Conservation (phyloP, 1,139 yeast species). For the Diutina sp. region DNA sequence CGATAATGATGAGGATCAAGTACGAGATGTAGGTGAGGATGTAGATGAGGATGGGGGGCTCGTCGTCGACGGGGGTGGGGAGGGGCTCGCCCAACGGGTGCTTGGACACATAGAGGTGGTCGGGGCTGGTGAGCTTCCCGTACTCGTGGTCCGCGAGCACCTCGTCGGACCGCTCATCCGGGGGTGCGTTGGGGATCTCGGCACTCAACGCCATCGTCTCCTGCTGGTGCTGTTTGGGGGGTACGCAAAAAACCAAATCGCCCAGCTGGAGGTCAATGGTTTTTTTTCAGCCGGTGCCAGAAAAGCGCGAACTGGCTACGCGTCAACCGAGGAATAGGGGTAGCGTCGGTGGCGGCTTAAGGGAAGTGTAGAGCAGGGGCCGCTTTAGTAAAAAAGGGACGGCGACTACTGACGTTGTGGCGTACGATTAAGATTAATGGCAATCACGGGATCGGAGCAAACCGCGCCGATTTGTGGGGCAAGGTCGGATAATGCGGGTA, state of each 20-base stretch:
- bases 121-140: constrained; percentile 46
- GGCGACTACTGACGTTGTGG: too few species aligned
- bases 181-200: constrained; percentile 37
- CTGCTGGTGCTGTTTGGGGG: neutral
- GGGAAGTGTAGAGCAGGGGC: too few species aligned
- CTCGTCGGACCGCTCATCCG: constrained; percentile 30
- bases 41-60: constrained; percentile 74
- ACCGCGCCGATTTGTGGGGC: too few species aligned
- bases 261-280: neutral
- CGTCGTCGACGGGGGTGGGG: constrained; percentile 56
- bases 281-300: neutral
- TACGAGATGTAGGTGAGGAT: constrained; percentile 78
- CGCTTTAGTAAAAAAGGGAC: too few species aligned
- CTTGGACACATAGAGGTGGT: constrained; percentile 40
- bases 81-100: constrained; percentile 43
- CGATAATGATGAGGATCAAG: constrained; percentile 70
- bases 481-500: too few species aligned
- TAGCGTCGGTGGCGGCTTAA: too few species aligned
- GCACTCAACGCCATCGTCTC: constrained; percentile 8
- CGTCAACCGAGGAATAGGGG: neutral
- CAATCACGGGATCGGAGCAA: too few species aligned
- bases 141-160: constrained; percentile 52
- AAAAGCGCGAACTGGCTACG: neutral
- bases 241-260: neutral
- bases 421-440: too few species aligned